Base-by-base conservation (phyloP, 2,329 filamentous ascomycete species). In the Fonsecaea erecta region DNA sequence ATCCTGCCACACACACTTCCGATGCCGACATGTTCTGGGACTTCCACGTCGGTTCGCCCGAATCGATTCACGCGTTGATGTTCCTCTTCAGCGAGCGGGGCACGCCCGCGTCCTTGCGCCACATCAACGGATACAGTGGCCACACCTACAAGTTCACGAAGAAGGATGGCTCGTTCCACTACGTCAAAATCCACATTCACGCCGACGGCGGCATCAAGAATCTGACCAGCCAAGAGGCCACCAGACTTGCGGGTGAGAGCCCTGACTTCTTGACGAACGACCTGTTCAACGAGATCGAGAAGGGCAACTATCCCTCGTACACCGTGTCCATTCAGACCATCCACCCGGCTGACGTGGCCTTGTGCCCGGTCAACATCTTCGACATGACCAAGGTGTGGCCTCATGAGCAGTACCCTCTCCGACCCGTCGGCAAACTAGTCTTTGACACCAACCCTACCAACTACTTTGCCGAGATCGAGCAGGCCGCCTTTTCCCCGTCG, bases 1-100 rank as follows among this genome's bases (percentile, higher is more conserved):
- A 92, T 72, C 89, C 89, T 0, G 83, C 87, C 70, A 91, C 88
- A 2, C 87, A 91, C 73, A 77, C 90, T 5, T 88, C 86, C 54
- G 86, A 90, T 76, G 86, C 88, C 16, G 88, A 86, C 58, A 86
- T 86, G 79, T 90, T 90, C 77, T 91, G 87, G 88, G 88, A 87
- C 68, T 87, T 85, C 66, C 78, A 86, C 40, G 83, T 82, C 40
- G 85, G 82, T 24, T 83, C 88, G 71, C 88, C 86, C 30, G 88
- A 90, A 75, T 78, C 84, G 6, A 78, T 85, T 32, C 88, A 90
- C 74, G 83, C 87, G 73, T 77, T 89, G 64, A 88, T 90, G 86
- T 80, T 83, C 67, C 81, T 90, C 30, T 89, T 90, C 76, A 86
- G 84, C 48, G 87, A 90, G 74, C 83, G 86, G 46, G 88, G 88